A percentile compares a stretch with the other conserved stretches of the same genome.
Conservation (phyloP, 129 eudicot species). For the Erigeron canadensis region DNA sequence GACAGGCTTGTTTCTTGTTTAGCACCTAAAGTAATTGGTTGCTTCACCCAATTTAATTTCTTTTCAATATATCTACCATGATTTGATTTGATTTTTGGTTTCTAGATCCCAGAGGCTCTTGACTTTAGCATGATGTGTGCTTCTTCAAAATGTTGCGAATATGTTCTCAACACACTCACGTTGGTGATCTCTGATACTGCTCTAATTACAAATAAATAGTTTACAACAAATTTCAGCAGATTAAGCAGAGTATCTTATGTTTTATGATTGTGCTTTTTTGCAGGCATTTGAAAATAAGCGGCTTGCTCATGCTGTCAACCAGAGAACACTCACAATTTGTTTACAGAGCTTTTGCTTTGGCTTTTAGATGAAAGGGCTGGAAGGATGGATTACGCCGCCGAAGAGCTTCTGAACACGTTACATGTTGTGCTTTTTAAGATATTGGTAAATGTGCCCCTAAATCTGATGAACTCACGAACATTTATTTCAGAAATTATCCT, state of each 20-base stretch:
- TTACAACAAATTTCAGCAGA: background rate
- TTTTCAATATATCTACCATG: no score
- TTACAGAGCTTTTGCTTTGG: conserved; percentile 98
- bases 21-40: conserved; percentile 66
- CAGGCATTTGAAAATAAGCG: conserved; percentile 92
- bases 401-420: conserved; percentile 87
- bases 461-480: background rate
- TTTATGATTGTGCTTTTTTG: conserved; percentile 26
- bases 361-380: conserved; percentile 99
- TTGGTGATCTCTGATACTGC: conserved; percentile 44
- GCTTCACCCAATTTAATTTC: background rate
- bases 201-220: background rate
- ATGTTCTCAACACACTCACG: conserved; percentile 94
- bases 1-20: conserved; percentile 91
- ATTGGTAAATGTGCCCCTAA: conserved; percentile 36
- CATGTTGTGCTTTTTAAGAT: conserved; percentile 92
- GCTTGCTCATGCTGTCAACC: conserved; percentile 92
- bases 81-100: background rate
- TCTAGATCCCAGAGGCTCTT: conserved; percentile 91
- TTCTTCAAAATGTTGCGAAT: conserved; percentile 96
- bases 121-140: conserved; percentile 89
- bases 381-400: conserved; percentile 96
- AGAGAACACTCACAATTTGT: conserved; percentile 79
- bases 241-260: conserved; percentile 4
- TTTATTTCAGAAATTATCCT: background rate